These are phyloP conservation scores for Tetrahymena malaccensis DNA, from an alignment of 73 alveolate genomes.

Conservation along the genomic window DNA sequence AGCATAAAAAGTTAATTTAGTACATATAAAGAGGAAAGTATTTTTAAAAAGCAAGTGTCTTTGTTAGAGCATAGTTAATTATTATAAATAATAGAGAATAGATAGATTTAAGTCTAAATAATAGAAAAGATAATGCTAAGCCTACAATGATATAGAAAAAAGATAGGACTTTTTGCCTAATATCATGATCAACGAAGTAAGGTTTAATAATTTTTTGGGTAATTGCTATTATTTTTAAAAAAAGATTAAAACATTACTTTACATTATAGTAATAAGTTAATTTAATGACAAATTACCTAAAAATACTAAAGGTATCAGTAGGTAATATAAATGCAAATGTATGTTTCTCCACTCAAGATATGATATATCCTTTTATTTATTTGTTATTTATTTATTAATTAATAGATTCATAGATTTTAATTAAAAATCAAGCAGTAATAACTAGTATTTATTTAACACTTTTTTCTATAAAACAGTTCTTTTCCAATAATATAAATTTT, in stretches of 20 bases:
- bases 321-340: neutral
- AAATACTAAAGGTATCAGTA: neutral
- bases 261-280: neutral
- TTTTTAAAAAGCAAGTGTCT: neutral
- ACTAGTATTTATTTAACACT: neutral
- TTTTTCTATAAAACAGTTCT: neutral
- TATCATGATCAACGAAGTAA: neutral
- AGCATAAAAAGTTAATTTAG: neutral
- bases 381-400: too few relatives aligned
- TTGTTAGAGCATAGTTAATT: neutral
- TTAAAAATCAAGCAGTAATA: neutral
- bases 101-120: neutral
- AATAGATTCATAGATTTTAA: too few relatives aligned
- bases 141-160: neutral
- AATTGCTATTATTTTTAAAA: neutral
- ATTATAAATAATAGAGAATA: neutral
- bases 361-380: neutral
- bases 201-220: neutral
- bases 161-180: neutral
- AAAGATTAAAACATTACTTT: too few relatives aligned
- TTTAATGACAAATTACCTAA: neutral
- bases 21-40: neutral
- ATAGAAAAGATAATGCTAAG: neutral
- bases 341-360: neutral
- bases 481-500: neutral